phyloP scores from a whole-genome alignment of 2,329 filamentous ascomycete species.

The Intubia oerlemansii region DNA sequence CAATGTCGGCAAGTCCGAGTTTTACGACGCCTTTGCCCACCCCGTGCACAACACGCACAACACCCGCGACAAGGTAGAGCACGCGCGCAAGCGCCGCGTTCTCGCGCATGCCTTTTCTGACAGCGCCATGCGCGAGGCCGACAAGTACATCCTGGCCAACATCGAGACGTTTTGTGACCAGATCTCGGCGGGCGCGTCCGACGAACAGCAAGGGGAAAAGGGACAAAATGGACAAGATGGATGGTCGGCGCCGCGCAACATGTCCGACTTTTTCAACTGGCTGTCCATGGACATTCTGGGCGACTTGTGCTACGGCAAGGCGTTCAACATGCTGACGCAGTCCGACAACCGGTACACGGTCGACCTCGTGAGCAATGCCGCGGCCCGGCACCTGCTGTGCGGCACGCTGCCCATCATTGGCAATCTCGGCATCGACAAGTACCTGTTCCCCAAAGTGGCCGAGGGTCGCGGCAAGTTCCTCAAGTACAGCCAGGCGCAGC shows the following conservation, averaged over 20 bases:
- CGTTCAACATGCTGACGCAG: constrained; percentile 37
- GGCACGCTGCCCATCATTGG: constrained; percentile 51
- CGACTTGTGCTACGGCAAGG: constrained; percentile 38
- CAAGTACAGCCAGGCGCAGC: constrained; percentile 45
- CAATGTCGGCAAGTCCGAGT: constrained; percentile 46
- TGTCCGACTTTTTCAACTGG: constrained; percentile 41
- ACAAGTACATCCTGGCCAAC: constrained; percentile 43
- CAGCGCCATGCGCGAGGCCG: constrained; percentile 43
- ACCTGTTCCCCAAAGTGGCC: constrained; percentile 46
- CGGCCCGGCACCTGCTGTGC: constrained; percentile 49
- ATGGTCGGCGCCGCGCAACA: constrained; percentile 37
- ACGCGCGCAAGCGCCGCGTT: constrained; percentile 50
- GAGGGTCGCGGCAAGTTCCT: constrained; percentile 48
- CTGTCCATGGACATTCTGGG: constrained; percentile 41
- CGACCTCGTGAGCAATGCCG: constrained; percentile 43
- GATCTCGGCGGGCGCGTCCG: constrained; percentile 15
- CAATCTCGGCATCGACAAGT: constrained; percentile 41
- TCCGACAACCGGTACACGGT: constrained; percentile 44
- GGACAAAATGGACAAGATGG: constrained; percentile 20
- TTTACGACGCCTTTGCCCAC: constrained; percentile 53
- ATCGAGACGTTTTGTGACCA: constrained; percentile 44
- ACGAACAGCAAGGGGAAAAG: background rate
- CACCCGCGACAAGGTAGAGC: constrained; percentile 42
- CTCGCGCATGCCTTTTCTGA: constrained; percentile 54
- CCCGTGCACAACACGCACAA: constrained; percentile 55